phyloP scores from a whole-genome alignment of 106 monocot species.

The Platanthera guangdongensis region DNA sequence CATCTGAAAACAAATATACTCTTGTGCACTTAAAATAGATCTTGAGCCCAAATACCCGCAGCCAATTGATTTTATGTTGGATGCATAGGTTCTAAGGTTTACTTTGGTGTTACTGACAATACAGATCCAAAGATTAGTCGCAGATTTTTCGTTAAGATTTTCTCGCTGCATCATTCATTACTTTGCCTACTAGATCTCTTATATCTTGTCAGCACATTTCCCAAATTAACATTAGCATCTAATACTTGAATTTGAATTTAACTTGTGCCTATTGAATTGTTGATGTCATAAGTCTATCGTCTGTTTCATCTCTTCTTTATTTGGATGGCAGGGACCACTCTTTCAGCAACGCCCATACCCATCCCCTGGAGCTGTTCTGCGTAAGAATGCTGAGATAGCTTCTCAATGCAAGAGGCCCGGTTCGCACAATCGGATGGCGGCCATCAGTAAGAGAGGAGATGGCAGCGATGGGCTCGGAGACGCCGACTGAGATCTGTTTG shows the following conservation, averaged over 20 bases:
- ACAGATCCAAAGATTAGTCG: too few relatives aligned
- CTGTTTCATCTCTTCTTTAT: background rate
- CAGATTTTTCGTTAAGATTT: too few relatives aligned
- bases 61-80: too few relatives aligned
- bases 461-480: slow-evolving; percentile 96
- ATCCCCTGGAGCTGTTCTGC: slow-evolving; percentile 94
- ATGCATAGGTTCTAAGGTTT: too few relatives aligned
- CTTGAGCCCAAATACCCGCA: too few relatives aligned
- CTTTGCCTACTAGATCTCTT: too few relatives aligned
- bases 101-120: too few relatives aligned
- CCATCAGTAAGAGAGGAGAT: slow-evolving; percentile 91
- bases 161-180: too few relatives aligned
- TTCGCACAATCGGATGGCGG: slow-evolving; percentile 46
- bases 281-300: background rate
- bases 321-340: slow-evolving; percentile 76
- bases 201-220: too few relatives aligned
- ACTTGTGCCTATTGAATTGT: background rate
- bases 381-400: slow-evolving; percentile 89
- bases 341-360: slow-evolving; percentile 98
- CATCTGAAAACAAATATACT: too few relatives aligned
- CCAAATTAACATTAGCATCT: too few relatives aligned
- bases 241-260: background rate
- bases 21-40: too few relatives aligned
- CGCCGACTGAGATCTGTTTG: slow-evolving; percentile 50
- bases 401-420: slow-evolving; percentile 59